Base-by-base conservation (phyloP, 2,329 filamentous ascomycete genomes). In the Ophiostoma piceae region DNA sequence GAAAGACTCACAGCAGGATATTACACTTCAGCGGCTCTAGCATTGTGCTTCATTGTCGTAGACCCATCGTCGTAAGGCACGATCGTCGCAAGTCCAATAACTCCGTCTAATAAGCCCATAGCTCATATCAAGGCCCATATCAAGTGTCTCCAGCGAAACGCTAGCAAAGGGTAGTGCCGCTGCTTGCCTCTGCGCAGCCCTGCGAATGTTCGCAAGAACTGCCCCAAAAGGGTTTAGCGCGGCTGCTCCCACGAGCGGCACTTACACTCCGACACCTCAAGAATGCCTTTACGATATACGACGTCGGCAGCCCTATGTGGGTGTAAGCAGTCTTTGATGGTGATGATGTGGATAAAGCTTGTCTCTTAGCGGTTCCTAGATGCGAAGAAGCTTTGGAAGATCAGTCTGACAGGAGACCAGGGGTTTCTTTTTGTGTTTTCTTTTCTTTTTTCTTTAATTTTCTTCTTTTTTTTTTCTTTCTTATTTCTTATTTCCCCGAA, bases 191-290 rank as follows among this genome's bases (percentile, higher is more conserved):
- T 57, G 51, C 51, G 51, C 51, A 57, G 51, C 12, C 29, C 32
- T 60, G 70, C 71, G 71, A 69, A 9, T 54, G 64, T 69, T 72
- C 69, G 47, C 57, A 62, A 62, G 57, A 62, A 35, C 57, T 62
- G 57, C 41, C 71, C 71, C 26, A 35, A 69, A 69, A 16, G 2
- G 60, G 71, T 51, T 51, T 72, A 71, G 71, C 26, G 68, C 22
- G 8, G 1, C 16, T 19, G 3, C 16, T 47, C 43, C 19, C 43
- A 47, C 43, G 5, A 47, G 16, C 16, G 43, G 43, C 43, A 57
- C 51, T 57, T 22, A 9, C 9, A 57, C 35, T 35, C 26, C 26
- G 26, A 29, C 26, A 29, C 26, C 35, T 35, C 35, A 35, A 35
- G 35, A 35, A 35, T 35, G 35, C 35, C 35, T 35, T 35, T 35